Conservation (phyloP, 2,329 filamentous ascomycete genomes). For the Aureobasidium zeae region DNA sequence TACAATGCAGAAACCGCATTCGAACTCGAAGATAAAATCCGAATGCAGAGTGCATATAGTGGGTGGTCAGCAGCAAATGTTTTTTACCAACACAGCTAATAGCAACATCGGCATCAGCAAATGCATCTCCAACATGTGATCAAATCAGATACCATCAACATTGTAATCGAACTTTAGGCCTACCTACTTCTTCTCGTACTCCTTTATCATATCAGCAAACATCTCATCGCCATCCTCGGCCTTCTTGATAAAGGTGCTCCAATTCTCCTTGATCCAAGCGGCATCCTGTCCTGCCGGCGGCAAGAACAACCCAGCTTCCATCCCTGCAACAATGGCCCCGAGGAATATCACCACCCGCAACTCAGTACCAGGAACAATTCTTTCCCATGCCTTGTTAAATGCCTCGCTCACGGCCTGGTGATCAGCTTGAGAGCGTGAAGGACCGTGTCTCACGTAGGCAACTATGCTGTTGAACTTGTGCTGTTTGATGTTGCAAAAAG, state of each 20-base stretch:
- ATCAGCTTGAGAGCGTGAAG: conserved; percentile 25
- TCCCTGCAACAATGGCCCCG: conserved; percentile 25
- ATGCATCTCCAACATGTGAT: too few species aligned
- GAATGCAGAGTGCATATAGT: too few species aligned
- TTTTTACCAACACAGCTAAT: too few species aligned
- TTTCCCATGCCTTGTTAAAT: conserved; percentile 24
- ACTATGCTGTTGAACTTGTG: conserved; percentile 26
- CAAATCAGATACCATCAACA: too few species aligned
- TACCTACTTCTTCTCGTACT: too few species aligned
- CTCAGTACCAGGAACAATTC: conserved; percentile 23
- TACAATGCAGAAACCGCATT: too few species aligned
- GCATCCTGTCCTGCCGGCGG: conserved; percentile 26
- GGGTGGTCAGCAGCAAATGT: too few species aligned
- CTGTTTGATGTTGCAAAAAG: conserved; percentile 5
- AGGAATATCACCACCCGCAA: conserved; percentile 20
- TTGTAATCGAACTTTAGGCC: too few species aligned
- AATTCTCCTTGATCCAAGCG: conserved; percentile 28
- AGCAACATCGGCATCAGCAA: too few species aligned
- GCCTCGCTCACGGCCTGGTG: conserved; percentile 24
- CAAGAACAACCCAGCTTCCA: conserved; percentile 27
- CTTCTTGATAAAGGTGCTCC: conserved; percentile 26
- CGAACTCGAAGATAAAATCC: too few species aligned
- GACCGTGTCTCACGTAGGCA: conserved; percentile 29
- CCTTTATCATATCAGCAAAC: conserved; percentile 25
- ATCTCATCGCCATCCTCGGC: conserved; percentile 29